Evolutionary conservation across 2,329 filamentous ascomycete genomes (phyloP), one percentile per base, ranked within the genome.

Genomic region (Trichothecium roseum): DNA sequence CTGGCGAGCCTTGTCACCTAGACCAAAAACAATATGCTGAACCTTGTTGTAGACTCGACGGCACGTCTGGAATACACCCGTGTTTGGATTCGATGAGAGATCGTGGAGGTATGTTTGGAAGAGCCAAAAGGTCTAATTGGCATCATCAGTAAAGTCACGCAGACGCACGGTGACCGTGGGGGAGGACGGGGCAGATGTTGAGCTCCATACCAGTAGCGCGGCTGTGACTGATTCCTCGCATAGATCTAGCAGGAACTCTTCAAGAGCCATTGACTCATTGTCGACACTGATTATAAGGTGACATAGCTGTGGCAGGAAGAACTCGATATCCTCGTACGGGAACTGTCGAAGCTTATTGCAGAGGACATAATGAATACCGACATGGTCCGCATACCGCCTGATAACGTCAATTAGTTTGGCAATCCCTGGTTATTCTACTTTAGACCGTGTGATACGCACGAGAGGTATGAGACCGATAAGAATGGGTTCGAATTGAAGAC

Each of bases 401-500:
- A 40, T 43, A 24, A 42, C 38, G 48, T 43, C 45, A 48, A 42
- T 45, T 42, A 45, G 42, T 39, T 45, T 47, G 51, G 45, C 48
- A 27, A 6, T 24, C 6, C 20, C 20, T 10, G 10, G 6, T 24
- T 24, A 24, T 24, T 6, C 28, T 7, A n/a, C 28, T 29, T 29
- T 16, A 29, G n/a, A n/a, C 28, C 28, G 28, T 5, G 28, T 7
- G 13, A n/a, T 29, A 68, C 80, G 74, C 69, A 89, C 84, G 84
- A 84, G 54, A 91, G 77, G 63, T 91, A 91, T 46, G 84, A 85
- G 56, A 91, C 84, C 42, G 84, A 82, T 60, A 91, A 78, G 60
- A 87, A 89, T 44, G 85, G 84, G 63, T 89, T 81, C 64, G 84
- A 81, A 68, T 88, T 89, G 72, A 91, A 91, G 69, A 91, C 83